A percentile compares a stretch with the other conserved stretches of the same genome.
Evolutionary conservation across 495 filamentous ascomycete genomes (phyloP).

Genomic region (Hyaloscypha variabilis): DNA sequence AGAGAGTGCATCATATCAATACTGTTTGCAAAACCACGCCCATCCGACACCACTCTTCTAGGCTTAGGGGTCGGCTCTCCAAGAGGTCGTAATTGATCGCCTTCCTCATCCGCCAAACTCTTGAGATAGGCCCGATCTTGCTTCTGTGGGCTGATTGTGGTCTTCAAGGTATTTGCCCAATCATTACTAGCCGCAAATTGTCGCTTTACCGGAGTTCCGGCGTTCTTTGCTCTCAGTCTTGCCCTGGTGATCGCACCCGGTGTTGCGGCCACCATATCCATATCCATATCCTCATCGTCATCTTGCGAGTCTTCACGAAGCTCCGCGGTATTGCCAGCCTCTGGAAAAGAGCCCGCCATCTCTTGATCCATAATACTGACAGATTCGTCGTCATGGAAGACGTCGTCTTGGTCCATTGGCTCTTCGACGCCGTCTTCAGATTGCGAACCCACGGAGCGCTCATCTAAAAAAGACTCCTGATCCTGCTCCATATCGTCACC

Average conservation of each 20-base stretch:
- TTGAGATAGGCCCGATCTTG: conserved; percentile 67
- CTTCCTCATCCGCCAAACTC: conserved; percentile 44
- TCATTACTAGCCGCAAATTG: conserved; percentile 63
- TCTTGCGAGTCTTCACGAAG: conserved; percentile 46
- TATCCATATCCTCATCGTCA: conserved; percentile 36
- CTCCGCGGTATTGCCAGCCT: conserved; percentile 68
- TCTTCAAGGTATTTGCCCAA: conserved; percentile 90
- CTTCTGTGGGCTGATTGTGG: conserved; percentile 88
- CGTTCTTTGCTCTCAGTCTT: conserved; percentile 56
- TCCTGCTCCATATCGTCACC: conserved; percentile 40
- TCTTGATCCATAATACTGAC: conserved; percentile 71
- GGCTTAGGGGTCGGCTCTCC: conserved; percentile 18
- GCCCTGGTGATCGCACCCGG: conserved; percentile 57
- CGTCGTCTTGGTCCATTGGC: conserved; percentile 61
- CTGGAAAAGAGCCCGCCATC: conserved; percentile 75
- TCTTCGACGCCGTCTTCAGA: conserved; percentile 66
- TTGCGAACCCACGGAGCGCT: conserved; percentile 81
- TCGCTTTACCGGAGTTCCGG: conserved; percentile 61
- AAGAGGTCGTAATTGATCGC: conserved; percentile 29
- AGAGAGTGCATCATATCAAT: conserved; percentile 94
- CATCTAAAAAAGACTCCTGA: conserved; percentile 87
- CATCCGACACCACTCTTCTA: conserved; percentile 43
- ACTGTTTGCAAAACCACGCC: conserved; percentile 69
- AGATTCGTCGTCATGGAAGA: conserved; percentile 70
- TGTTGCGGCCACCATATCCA: conserved; percentile 36